phyloP scores from a whole-genome alignment of 192 early-diverging fungal species.

The Coemansia sp. region DNA sequence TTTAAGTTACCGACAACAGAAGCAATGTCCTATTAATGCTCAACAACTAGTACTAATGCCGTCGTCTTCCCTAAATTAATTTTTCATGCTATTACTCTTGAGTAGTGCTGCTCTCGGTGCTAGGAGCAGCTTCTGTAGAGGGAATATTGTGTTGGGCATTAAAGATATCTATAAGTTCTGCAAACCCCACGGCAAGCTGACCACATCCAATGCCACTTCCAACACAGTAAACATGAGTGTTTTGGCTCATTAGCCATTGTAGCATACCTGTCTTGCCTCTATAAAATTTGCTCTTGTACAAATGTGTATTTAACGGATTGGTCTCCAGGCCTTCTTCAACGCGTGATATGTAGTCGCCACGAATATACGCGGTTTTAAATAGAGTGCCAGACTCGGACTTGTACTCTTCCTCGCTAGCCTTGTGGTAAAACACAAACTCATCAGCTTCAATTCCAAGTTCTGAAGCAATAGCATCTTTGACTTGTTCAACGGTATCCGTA shows the following conservation, averaged over 20 bases:
- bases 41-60: too few species aligned
- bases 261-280: background rate
- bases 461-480: background rate
- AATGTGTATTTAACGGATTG: background rate
- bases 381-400: accelerated
- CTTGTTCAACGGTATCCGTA: background rate
- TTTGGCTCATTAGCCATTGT: background rate
- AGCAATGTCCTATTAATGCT: too few species aligned
- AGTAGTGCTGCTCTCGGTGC: too few species aligned
- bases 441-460: background rate
- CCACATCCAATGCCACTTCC: background rate
- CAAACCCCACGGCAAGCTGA: too few species aligned
- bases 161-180: too few species aligned
- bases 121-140: too few species aligned
- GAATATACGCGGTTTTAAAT: background rate
- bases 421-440: background rate
- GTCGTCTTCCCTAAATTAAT: too few species aligned
- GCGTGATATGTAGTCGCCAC: background rate
- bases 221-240: background rate
- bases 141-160: too few species aligned
- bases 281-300: background rate
- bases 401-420: accelerated
- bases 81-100: too few species aligned
- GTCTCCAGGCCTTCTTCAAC: background rate
- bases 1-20: background rate